Evolutionary conservation across 192 early-diverging fungal genomes (phyloP).

Genomic region (Backusella parvicylindrica): DNA sequence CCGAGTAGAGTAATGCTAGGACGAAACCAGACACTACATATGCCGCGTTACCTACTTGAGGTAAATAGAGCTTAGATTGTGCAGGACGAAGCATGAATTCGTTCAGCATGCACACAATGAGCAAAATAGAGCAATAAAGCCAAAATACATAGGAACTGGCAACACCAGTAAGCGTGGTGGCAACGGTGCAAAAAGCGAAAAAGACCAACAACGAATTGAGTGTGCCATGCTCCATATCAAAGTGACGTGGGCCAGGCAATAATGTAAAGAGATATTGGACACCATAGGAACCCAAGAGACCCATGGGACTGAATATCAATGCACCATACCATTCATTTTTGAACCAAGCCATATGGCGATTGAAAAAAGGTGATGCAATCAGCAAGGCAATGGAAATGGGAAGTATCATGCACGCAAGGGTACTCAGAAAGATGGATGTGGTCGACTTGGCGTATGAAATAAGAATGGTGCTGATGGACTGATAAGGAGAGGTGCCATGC

Average conservation of each 20-base stretch:
- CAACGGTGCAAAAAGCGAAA: constrained; percentile 12
- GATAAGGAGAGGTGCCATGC: constrained; percentile 23
- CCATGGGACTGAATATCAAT: constrained; percentile 46
- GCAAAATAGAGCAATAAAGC: constrained; percentile 31
- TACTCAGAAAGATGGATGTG: constrained; percentile 27
- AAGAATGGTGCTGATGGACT: constrained; percentile 13
- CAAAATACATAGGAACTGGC: constrained; percentile 48
- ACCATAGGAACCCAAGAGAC: constrained; percentile 36
- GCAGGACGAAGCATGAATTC: constrained; percentile 19
- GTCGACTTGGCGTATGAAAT: constrained; percentile 25
- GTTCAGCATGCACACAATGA: constrained; percentile 30
- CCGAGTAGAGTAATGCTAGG: constrained; percentile 32
- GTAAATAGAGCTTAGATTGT: constrained; percentile 13
- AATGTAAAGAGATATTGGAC: constrained; percentile 33
- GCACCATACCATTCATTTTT: constrained; percentile 52
- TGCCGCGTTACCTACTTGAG: constrained; percentile 21
- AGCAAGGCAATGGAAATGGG: constrained; percentile 29
- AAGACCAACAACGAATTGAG: constrained; percentile 18
- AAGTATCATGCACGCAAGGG: constrained; percentile 24
- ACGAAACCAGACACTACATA: constrained; percentile 33
- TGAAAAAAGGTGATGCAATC: constrained; percentile 13
- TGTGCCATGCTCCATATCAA: constrained; percentile 34
- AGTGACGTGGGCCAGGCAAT: constrained; percentile 29
- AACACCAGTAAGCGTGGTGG: constrained; percentile 28
- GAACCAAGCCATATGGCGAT: constrained; percentile 58